These are phyloP conservation scores for Cordia subcordata DNA, from an alignment of 257 asterid species.

Conservation along the genomic window DNA sequence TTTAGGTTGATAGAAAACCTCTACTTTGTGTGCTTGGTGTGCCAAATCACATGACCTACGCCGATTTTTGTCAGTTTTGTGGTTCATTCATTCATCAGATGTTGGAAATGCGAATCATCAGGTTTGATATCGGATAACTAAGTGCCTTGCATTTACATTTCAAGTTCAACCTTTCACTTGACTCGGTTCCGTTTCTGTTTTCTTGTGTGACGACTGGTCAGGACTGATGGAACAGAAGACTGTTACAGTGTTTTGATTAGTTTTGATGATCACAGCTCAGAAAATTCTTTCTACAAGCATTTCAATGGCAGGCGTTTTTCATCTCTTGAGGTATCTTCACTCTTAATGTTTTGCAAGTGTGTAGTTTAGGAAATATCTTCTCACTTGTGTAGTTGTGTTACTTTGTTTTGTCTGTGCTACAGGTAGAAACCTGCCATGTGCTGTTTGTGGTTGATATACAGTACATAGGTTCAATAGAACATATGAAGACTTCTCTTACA, in stretches of 20 bases:
- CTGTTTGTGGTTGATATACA: constrained; percentile 72
- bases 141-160: background rate
- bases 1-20: constrained; percentile 75
- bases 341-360: constrained; percentile 3
- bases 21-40: constrained; percentile 87
- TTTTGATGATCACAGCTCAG: constrained; percentile 66
- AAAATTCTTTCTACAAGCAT: constrained; percentile 75
- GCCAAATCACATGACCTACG: constrained; percentile 94
- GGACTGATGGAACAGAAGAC: constrained; percentile 83
- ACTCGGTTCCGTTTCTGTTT: constrained; percentile 13
- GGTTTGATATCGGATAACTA: constrained; percentile 37
- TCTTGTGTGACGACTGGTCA: constrained; percentile 22
- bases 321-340: constrained; percentile 67
- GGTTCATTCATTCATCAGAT: constrained; percentile 83
- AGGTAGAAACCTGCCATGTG: constrained; percentile 75
- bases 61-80: constrained; percentile 92
- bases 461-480: constrained; percentile 88
- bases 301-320: constrained; percentile 68
- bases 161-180: background rate
- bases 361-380: background rate
- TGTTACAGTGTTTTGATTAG: constrained; percentile 76
- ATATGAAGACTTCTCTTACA: constrained; percentile 55
- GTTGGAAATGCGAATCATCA: constrained; percentile 88
- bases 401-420: constrained; percentile 19
- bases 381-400: constrained; percentile 3